phyloP scores from a whole-genome alignment of 1,284 basidiomycete species.

The Hymenochaete sp. region DNA sequence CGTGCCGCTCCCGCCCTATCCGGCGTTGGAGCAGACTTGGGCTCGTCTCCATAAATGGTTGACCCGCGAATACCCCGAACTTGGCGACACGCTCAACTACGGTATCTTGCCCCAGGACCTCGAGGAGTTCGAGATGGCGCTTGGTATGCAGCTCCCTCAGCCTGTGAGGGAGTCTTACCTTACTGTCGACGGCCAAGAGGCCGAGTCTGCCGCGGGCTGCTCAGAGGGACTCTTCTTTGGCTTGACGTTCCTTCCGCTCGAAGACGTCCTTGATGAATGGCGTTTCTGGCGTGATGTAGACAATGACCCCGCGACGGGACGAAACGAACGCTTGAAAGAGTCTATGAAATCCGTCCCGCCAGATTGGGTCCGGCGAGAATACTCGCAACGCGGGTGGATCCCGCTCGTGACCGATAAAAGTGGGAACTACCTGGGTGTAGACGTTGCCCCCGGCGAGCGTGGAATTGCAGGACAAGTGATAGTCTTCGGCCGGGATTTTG shows the following conservation, averaged over 20 bases:
- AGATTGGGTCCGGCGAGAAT: slow-evolving; percentile 84
- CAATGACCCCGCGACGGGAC: slow-evolving; percentile 71
- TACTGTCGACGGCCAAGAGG: slow-evolving; percentile 78
- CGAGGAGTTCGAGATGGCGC: slow-evolving; percentile 68
- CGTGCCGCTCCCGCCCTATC: slow-evolving; percentile 49
- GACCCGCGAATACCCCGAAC: slow-evolving; percentile 75
- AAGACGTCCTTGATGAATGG: slow-evolving; percentile 90
- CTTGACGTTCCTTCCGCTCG: slow-evolving; percentile 73
- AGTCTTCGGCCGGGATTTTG: slow-evolving; percentile 95
- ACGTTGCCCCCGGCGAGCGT: slow-evolving; percentile 76
- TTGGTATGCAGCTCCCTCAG: slow-evolving; percentile 72
- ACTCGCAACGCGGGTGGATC: slow-evolving; percentile 94
- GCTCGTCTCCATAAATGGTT: slow-evolving; percentile 71
- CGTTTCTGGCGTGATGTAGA: slow-evolving; percentile 90
- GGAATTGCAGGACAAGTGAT: slow-evolving; percentile 90
- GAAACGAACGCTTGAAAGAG: slow-evolving; percentile 59
- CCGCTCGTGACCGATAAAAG: slow-evolving; percentile 89
- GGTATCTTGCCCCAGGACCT: slow-evolving; percentile 72
- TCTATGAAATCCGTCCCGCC: slow-evolving; percentile 87
- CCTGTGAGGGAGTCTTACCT: slow-evolving; percentile 81
- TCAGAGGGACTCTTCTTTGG: slow-evolving; percentile 89
- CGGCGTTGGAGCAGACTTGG: slow-evolving; percentile 73
- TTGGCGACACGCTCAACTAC: slow-evolving; percentile 85
- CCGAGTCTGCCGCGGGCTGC: slow-evolving; percentile 75
- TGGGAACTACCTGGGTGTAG: slow-evolving; percentile 96